phyloP scores from a whole-genome alignment of 306 rosid genomes.

The Gastrolobium villosum region DNA sequence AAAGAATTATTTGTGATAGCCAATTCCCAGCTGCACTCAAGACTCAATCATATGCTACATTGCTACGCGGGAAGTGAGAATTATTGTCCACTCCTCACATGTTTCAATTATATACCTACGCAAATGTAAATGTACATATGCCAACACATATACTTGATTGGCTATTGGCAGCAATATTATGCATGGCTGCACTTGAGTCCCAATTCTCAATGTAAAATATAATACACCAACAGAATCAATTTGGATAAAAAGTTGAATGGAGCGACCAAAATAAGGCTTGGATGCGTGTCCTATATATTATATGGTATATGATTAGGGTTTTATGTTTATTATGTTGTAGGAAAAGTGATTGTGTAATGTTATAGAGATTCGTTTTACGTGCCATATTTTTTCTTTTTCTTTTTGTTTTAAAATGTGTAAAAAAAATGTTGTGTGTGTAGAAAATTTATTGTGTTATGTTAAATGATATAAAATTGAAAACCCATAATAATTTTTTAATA shows the following conservation, averaged over 20 bases:
- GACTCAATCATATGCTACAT: conserved; percentile 44
- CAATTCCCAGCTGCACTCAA: conserved; percentile 25
- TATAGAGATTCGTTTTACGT: too few relatives aligned
- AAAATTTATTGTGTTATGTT: too few relatives aligned
- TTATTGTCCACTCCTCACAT: conserved; percentile 22
- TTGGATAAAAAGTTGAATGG: conserved; percentile 1
- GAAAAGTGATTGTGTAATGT: too few relatives aligned
- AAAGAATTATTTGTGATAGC: background rate
- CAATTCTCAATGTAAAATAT: background rate
- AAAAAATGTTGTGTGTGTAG: too few relatives aligned
- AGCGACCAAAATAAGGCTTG: background rate
- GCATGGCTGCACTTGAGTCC: background rate
- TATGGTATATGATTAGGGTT: background rate
- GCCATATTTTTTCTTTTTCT: too few relatives aligned
- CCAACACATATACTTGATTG: background rate
- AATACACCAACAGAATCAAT: background rate
- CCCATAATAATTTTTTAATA: too few relatives aligned
- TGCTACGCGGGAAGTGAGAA: conserved; percentile 25
- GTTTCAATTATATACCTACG: background rate
- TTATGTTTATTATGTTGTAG: too few relatives aligned
- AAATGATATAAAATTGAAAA: too few relatives aligned
- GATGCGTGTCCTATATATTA: conserved; percentile 36
- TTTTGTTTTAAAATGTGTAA: too few relatives aligned
- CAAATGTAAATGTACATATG: background rate
- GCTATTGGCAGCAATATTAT: background rate